phyloP scores from a whole-genome alignment of 2,329 filamentous ascomycete genomes.

The Emmonsiellopsis sp. region DNA sequence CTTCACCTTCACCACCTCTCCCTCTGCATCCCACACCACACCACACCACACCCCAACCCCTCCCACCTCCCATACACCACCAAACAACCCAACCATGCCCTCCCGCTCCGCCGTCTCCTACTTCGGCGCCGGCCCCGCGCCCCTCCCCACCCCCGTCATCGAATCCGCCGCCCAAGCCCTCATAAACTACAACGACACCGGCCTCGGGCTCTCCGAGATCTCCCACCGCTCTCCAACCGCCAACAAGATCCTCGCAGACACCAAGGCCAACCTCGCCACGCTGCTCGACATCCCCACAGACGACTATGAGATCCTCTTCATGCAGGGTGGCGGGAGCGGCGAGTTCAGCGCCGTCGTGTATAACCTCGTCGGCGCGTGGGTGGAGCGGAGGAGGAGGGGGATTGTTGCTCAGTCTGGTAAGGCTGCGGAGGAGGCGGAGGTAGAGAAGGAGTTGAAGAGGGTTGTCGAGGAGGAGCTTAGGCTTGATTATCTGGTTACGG shows the following conservation, averaged over 20 bases:
- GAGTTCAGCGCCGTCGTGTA: slow-evolving; percentile 77
- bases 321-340: slow-evolving; percentile 77
- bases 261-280: slow-evolving; percentile 62
- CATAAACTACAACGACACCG: slow-evolving; percentile 69
- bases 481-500: slow-evolving; percentile 84
- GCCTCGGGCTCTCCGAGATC: slow-evolving; percentile 80
- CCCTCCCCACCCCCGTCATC: slow-evolving; percentile 71
- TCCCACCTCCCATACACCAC: neutral
- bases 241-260: slow-evolving; percentile 64
- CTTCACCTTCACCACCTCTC: too few relatives aligned
- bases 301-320: slow-evolving; percentile 80
- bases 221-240: slow-evolving; percentile 78
- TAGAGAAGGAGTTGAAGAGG: slow-evolving; percentile 52
- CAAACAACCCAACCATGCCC: slow-evolving; percentile 8
- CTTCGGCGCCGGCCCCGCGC: slow-evolving; percentile 86
- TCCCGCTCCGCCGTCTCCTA: slow-evolving; percentile 40
- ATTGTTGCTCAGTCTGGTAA: slow-evolving; percentile 47
- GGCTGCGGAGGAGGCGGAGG: slow-evolving; percentile 45
- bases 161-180: slow-evolving; percentile 67
- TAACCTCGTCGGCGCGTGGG: slow-evolving; percentile 77
- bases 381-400: slow-evolving; percentile 55
- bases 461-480: slow-evolving; percentile 62
- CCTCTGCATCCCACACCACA: too few relatives aligned
- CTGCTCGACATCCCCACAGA: slow-evolving; percentile 69
- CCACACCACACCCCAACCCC: neutral